These are phyloP conservation scores for Beauveria australis DNA, from an alignment of 2,329 filamentous ascomycete species.

Conservation along the genomic window DNA sequence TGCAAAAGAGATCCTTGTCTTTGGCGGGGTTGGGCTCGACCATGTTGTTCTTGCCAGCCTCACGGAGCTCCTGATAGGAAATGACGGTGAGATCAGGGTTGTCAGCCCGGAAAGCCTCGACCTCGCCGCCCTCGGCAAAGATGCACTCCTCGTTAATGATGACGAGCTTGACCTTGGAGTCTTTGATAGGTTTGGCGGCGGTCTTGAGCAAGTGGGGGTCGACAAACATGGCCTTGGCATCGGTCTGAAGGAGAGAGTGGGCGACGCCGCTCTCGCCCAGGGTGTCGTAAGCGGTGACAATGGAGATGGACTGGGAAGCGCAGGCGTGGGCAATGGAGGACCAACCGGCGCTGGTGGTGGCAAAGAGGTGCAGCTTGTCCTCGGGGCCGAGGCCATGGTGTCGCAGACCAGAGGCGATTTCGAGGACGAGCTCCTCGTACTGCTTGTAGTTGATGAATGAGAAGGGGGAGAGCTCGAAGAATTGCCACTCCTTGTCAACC, in stretches of 20 bases:
- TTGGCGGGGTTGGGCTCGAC: conserved; percentile 63
- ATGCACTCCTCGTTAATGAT: conserved; percentile 55
- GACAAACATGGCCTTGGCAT: conserved; percentile 75
- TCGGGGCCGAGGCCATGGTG: conserved; percentile 61
- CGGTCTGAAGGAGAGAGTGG: conserved; percentile 77
- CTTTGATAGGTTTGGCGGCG: conserved; percentile 46
- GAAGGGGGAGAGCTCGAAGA: conserved; percentile 75
- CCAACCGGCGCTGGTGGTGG: conserved; percentile 79
- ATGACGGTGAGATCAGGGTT: conserved; percentile 46
- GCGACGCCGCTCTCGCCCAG: conserved; percentile 76
- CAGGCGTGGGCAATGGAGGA: conserved; percentile 68
- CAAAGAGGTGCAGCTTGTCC: conserved; percentile 73
- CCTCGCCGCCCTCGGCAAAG: conserved; percentile 41
- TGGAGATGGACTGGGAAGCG: conserved; percentile 78
- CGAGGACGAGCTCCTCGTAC: conserved; percentile 62
- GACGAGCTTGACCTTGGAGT: conserved; percentile 47
- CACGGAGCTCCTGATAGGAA: conserved; percentile 46
- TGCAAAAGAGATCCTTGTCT: conserved; percentile 72
- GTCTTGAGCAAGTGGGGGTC: conserved; percentile 70
- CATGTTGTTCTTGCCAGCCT: conserved; percentile 58
- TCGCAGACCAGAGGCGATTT: conserved; percentile 65
- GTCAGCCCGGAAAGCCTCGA: conserved; percentile 48
- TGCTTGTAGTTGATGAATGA: conserved; percentile 70
- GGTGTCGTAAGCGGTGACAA: conserved; percentile 93
- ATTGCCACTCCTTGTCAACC: conserved; percentile 87